phyloP scores from a whole-genome alignment of 2,329 filamentous ascomycete genomes.

The Penicillium sp. region DNA sequence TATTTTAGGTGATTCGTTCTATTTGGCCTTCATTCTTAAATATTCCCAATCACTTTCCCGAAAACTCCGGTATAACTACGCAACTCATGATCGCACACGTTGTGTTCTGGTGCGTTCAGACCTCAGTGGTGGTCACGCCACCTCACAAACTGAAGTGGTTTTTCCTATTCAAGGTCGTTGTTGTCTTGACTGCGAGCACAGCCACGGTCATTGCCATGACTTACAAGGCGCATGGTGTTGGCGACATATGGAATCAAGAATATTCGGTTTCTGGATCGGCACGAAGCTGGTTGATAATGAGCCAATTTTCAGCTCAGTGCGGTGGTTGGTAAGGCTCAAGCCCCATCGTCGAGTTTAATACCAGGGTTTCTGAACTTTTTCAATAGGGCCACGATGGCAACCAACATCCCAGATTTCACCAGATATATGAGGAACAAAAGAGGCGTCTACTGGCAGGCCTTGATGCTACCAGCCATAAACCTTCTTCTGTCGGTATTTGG shows the following conservation, averaged over 20 bases:
- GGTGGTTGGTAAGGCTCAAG: neutral
- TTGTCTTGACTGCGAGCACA: conserved; percentile 54
- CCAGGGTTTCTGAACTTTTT: conserved; percentile 10
- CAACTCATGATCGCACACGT: conserved; percentile 38
- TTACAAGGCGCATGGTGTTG: conserved; percentile 47
- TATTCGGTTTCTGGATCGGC: conserved; percentile 42
- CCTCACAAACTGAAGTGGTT: conserved; percentile 29
- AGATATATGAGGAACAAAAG: conserved; percentile 15
- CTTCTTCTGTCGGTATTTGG: conserved; percentile 30
- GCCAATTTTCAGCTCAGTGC: conserved; percentile 15
- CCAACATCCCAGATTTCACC: conserved; percentile 20
- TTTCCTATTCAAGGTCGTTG: conserved; percentile 28
- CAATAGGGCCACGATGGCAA: conserved; percentile 16
- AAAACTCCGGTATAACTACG: conserved; percentile 35
- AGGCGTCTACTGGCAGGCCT: conserved; percentile 16
- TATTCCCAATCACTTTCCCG: conserved; percentile 44
- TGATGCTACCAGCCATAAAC: conserved; percentile 11
- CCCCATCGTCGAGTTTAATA: neutral
- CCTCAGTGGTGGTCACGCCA: conserved; percentile 35
- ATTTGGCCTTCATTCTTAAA: conserved; percentile 45
- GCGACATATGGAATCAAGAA: conserved; percentile 43
- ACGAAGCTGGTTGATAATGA: conserved; percentile 40
- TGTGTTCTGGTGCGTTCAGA: conserved; percentile 36
- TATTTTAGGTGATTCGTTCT: conserved; percentile 22
- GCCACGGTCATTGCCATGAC: conserved; percentile 57